phyloP scores from a whole-genome alignment of 2,329 filamentous ascomycete genomes.

The Incumbomyces lentus region DNA sequence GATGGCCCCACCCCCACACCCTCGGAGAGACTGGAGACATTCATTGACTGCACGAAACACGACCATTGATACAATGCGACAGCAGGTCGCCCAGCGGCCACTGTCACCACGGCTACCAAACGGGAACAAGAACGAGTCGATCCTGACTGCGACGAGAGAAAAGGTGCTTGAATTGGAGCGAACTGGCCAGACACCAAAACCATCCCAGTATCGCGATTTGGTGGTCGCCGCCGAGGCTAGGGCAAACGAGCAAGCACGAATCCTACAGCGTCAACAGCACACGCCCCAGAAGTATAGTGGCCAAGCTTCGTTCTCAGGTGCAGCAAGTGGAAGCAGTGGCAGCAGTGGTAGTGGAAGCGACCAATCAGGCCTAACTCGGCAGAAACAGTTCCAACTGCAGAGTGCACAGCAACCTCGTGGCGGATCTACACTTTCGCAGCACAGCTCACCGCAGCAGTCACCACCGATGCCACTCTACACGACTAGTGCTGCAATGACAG shows the following conservation, averaged over 20 bases:
- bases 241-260: slow-evolving; percentile 19
- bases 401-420: slow-evolving; percentile 18
- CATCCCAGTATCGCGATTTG: slow-evolving; percentile 16
- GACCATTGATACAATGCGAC: slow-evolving; percentile 12
- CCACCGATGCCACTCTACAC: slow-evolving; percentile 5
- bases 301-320: background rate
- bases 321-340: background rate
- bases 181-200: slow-evolving; percentile 10
- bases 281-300: slow-evolving; percentile 13
- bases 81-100: slow-evolving; percentile 4
- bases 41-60: slow-evolving; percentile 17
- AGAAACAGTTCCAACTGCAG: slow-evolving; percentile 18
- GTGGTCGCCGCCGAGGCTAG: slow-evolving; percentile 18
- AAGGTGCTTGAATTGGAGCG: slow-evolving; percentile 11
- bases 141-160: slow-evolving; percentile 10
- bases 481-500: background rate
- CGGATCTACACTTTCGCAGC: slow-evolving; percentile 16
- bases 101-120: slow-evolving; percentile 12
- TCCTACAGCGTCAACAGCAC: slow-evolving; percentile 19
- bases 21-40: slow-evolving; percentile 19
- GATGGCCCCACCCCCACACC: slow-evolving; percentile 21
- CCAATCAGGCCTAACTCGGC: slow-evolving; percentile 17
- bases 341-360: slow-evolving; percentile 15
- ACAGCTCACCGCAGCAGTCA: slow-evolving; percentile 1
- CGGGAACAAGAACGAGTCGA: slow-evolving; percentile 14